Percentiles rank a stretch among this genome's conserved stretches.
phyloP scores from a whole-genome alignment of 345 rosid genomes.

The Mallotus nudiflorus region DNA sequence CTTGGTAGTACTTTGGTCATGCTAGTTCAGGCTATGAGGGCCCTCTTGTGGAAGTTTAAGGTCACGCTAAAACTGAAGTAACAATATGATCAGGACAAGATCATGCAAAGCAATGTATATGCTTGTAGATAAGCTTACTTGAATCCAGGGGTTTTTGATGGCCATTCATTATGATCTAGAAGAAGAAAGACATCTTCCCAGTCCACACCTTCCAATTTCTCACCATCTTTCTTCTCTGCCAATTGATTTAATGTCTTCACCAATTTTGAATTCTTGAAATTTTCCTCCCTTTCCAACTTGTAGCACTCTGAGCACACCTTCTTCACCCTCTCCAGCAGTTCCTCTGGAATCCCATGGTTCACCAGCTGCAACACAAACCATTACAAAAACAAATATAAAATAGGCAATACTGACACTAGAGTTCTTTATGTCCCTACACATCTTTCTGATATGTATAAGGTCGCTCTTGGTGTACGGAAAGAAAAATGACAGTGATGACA shows the following conservation, averaged over 20 bases:
- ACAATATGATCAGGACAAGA: too few relatives aligned
- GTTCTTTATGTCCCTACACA: too few relatives aligned
- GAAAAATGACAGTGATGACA: too few relatives aligned
- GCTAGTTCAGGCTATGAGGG: too few relatives aligned
- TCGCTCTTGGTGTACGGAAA: too few relatives aligned
- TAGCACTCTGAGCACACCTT: constrained; percentile 55
- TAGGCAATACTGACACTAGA: neutral
- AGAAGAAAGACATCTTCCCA: constrained; percentile 91
- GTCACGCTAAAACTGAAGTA: too few relatives aligned
- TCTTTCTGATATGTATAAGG: too few relatives aligned
- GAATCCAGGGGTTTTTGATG: constrained; percentile 54
- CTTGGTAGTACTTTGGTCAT: too few relatives aligned
- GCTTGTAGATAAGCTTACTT: constrained; percentile 43
- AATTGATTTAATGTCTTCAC: constrained; percentile 52
- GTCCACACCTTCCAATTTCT: constrained; percentile 62
- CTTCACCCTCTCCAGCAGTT: constrained; percentile 74
- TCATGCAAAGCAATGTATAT: neutral
- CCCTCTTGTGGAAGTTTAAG: too few relatives aligned
- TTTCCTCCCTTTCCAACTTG: constrained; percentile 67
- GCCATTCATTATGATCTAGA: constrained; percentile 64
- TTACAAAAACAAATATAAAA: neutral
- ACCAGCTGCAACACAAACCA: constrained; percentile 44
- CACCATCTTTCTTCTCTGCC: constrained; percentile 38
- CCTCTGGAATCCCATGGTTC: constrained; percentile 81
- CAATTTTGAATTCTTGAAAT: constrained; percentile 52